Evolutionary conservation across 192 early-diverging fungal genomes (phyloP).

Genomic region (Glomus cerebriforme): DNA sequence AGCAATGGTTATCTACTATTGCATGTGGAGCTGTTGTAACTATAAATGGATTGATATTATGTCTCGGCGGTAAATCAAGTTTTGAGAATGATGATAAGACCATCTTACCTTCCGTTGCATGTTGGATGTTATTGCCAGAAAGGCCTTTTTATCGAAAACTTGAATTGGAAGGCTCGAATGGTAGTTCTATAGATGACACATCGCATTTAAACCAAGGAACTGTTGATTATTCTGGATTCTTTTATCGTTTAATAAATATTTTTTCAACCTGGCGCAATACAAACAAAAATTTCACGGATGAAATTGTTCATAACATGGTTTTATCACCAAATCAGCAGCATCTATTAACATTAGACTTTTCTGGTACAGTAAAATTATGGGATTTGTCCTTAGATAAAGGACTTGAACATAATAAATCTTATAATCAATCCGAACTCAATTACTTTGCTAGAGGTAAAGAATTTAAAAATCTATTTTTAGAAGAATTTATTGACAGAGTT

Average conservation of each 20-base stretch:
- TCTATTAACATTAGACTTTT: constrained; percentile 41
- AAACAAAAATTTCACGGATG: constrained; percentile 28
- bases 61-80: constrained; percentile 45
- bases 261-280: constrained; percentile 22
- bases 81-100: constrained; percentile 17
- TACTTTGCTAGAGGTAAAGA: constrained; percentile 46
- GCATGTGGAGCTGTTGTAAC: constrained; percentile 47
- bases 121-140: constrained; percentile 31
- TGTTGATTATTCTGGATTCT: constrained; percentile 3
- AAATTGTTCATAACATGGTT: constrained; percentile 37
- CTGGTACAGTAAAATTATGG: constrained; percentile 45
- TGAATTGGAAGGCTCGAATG: constrained; percentile 8
- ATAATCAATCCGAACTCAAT: constrained; percentile 44
- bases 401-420: constrained; percentile 35
- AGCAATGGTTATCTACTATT: constrained; percentile 45
- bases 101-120: constrained; percentile 24
- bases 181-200: background rate
- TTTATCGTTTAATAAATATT: constrained; percentile 28
- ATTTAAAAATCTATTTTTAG: constrained; percentile 38
- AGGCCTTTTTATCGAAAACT: constrained; percentile 32
- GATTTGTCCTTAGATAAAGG: constrained; percentile 36
- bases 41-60: constrained; percentile 38
- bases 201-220: constrained; percentile 3
- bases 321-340: constrained; percentile 37
- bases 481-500: constrained; percentile 37